Base-by-base conservation (phyloP, 2,329 filamentous ascomycete genomes). In the Neonectria hederae region DNA sequence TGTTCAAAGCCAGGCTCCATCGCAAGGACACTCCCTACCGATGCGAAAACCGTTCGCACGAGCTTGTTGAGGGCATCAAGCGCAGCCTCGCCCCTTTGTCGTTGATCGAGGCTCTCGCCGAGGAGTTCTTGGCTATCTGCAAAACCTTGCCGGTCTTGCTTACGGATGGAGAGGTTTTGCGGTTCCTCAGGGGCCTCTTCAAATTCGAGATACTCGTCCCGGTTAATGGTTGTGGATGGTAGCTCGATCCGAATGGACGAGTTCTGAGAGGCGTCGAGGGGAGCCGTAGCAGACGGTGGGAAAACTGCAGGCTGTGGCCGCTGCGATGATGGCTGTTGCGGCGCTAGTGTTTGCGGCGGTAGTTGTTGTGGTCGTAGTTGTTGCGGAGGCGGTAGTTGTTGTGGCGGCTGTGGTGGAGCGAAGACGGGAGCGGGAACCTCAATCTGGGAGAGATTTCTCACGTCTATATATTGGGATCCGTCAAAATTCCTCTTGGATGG, bases 31-130 rank as follows among this genome's bases (percentile, higher is more conserved):
- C 88, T 86, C 72, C 94, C 90, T 74, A 97, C 93, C 5, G 91
- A 91, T 67, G 92, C 87, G 69, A 94, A 93, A 17, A 97, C 85
- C 24, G 90, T 88, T 57, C 88, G 83, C 4, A 97, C 82, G 52
- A 94, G 85, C 40, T 86, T 86, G 60, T 91, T 87, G 13, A 99
- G 81, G 59, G 90, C 89, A 57, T 90, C 82, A 49, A 94, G 84
- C 46, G 92, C 91, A 11, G 88, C 85, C 71, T 97, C 90, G 5
- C 91, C 92, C 73, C 94, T 90, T 71, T 97, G 90, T 54, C 91
- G 90, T 77, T 97, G 92, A 73, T 97, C 93, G 2, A 93, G 82
- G 45, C 87, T 88, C 48, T 90, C 79, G 17, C 87, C 83, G 21
- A 90, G 81, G 3, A 87, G 77, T 54, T 86, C 87, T 59, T 87